Percentiles rank a stretch among this genome's conserved stretches.
These are phyloP conservation scores for Wolfiporia cocos DNA, from an alignment of 1,284 basidiomycete genomes.

Conservation along the genomic window DNA sequence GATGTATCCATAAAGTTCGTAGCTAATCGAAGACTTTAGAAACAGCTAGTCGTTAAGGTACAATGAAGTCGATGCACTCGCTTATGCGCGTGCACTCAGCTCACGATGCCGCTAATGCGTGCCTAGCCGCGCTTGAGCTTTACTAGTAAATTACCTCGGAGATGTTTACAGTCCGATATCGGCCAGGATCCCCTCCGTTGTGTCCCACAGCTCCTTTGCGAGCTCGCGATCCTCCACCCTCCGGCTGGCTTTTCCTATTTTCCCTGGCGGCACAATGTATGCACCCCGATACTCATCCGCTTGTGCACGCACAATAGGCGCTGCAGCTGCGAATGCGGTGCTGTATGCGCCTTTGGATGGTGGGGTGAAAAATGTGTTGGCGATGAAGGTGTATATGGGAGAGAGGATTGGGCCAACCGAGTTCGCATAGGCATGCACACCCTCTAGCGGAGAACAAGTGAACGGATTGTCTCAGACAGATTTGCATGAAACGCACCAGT, in stretches of 20 bases:
- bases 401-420: conserved; percentile 13
- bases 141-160: no score
- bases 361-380: conserved; percentile 26
- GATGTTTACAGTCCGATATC: conserved; percentile 13
- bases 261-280: conserved; percentile 36
- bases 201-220: conserved; percentile 38
- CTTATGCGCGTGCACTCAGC: no score
- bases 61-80: no score
- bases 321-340: conserved; percentile 40
- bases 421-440: conserved; percentile 14
- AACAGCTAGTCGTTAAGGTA: no score
- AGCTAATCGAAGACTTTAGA: no score
- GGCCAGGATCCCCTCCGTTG: conserved; percentile 30
- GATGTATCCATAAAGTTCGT: no score
- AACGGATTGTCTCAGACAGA: conserved; percentile 19
- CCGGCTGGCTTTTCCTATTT: conserved; percentile 21
- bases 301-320: conserved; percentile 27
- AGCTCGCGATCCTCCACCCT: conserved; percentile 29
- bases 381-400: conserved; percentile 19
- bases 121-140: no score
- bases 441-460: conserved; percentile 8
- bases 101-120: no score
- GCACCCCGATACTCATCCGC: conserved; percentile 37
- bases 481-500: conserved; percentile 27
- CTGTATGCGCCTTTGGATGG: conserved; percentile 37